Evolutionary conservation across 2,329 filamentous ascomycete genomes (phyloP), one percentile per base, ranked within the genome.

Genomic region (Aspergillus udagawae): DNA sequence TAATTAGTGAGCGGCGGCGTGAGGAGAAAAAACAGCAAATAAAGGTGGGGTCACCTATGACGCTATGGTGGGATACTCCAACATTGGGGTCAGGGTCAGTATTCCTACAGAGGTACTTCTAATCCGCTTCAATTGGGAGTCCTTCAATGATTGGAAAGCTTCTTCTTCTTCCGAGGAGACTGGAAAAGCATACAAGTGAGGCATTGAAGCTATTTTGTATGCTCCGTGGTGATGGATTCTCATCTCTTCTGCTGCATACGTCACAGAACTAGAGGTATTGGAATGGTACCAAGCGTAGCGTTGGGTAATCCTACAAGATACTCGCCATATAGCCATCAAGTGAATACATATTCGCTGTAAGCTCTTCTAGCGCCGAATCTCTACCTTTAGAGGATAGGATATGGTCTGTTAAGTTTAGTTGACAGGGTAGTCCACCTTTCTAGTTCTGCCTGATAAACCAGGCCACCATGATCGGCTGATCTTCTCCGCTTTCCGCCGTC

Each of bases 11-110:
- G 25, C 25, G 25, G 25, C 51, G 49, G 25, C 47, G 50, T 59
- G 60, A 63, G 57, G 56, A 58, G 55, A 57, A 59, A 57, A 47
- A 47, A 23, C 20, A 25, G 47, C 52, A 41, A 49, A 49, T 53
- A 58, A 55, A 52, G 56, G 58, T 59, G 62, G 53, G 60, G 57
- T 48, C 23, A n/a, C 17, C 56, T 57, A 65, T 64, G 63, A 65
- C 61, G 62, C 57, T 60, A 57, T 62, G 20, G 14, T 20, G 29
- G 29, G 32, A 51, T 23, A 51, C 49, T 51, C 32, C 25, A 38
- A 51, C 14, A 29, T 44, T 44, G n/a, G 41, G 10, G 20, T 44
- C 41, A 20, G 41, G 35, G 4, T 21, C 17, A 10, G 41, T 44
- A 44, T 21, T 44, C n/a, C 4, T 9, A 4, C 17, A 21, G 25